Evolutionary conservation across 2,329 filamentous ascomycete genomes (phyloP).

Genomic region (Huntiella moniliformis): DNA sequence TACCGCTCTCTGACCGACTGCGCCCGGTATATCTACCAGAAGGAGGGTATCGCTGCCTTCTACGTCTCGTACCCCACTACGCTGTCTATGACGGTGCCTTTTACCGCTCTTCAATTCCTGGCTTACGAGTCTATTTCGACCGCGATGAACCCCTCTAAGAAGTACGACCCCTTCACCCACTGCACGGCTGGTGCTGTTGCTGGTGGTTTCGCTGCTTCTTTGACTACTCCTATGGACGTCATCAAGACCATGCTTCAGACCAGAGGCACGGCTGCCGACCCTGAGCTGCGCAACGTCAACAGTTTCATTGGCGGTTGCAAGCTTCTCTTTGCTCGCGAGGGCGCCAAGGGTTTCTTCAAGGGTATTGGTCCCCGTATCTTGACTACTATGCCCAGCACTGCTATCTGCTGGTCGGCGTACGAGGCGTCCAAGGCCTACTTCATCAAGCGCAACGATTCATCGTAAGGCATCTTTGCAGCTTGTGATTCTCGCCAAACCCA

Average conservation of each 20-base stretch:
- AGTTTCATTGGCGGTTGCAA: conserved; percentile 61
- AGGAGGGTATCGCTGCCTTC: conserved; percentile 78
- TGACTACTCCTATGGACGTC: conserved; percentile 93
- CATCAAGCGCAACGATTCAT: conserved; percentile 31
- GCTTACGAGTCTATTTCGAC: conserved; percentile 96
- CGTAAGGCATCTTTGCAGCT: no score
- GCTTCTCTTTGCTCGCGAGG: conserved; percentile 69
- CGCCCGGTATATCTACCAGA: conserved; percentile 68
- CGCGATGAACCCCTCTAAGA: conserved; percentile 66
- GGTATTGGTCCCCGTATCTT: conserved; percentile 80
- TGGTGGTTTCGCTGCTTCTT: conserved; percentile 77
- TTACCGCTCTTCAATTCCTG: conserved; percentile 91
- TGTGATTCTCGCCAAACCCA: no score
- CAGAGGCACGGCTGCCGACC: conserved; percentile 61
- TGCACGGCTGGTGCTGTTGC: conserved; percentile 83
- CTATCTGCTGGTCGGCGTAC: conserved; percentile 89
- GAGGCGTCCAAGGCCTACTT: conserved; percentile 50
- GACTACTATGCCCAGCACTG: conserved; percentile 94
- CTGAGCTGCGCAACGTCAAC: conserved; percentile 68
- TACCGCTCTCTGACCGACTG: conserved; percentile 79
- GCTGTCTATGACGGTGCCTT: conserved; percentile 94
- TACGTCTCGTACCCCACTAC: conserved; percentile 98
- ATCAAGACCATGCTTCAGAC: conserved; percentile 97
- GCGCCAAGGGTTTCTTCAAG: conserved; percentile 75
- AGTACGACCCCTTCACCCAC: conserved; percentile 85